Base-by-base conservation (phyloP, 2,329 filamentous ascomycete species). In the Incumbomyces lentus region DNA sequence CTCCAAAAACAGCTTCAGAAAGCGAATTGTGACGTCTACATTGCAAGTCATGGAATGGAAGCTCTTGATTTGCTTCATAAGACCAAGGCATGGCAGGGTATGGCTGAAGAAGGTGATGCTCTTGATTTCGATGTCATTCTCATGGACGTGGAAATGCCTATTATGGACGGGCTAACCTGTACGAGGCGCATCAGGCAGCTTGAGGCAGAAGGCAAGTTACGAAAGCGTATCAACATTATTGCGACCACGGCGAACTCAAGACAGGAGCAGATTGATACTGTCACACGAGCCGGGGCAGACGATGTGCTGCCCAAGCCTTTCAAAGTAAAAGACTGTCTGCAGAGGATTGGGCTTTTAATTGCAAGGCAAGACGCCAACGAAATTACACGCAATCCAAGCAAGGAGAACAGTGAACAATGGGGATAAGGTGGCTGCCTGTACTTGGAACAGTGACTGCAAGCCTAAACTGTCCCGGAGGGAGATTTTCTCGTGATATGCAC, bases 101-200 rank as follows among this genome's bases (percentile, higher is more conserved):
- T n/a, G 16, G 16, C 33, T 17, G 13, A n/a, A 17, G 13, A n/a
- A 35, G 13, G 33, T 17, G 5, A 35, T 35, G 33, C 13, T 35
- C 6, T 17, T 5, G 16, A n/a, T 17, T 14, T 40, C 19, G 37
- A 40, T 13, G 37, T 40, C 16, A 79, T 88, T 10, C 63, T 88
- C 6, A 87, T 88, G 84, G 84, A 89, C 58, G 70, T 86, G 39
- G 84, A 87, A 57, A 88, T 88, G 84, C 84, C 84, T 1, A 73
- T 86, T 32, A 86, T 88, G 82, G 82, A 88, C 57, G 84, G 85
- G 32, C 76, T 85, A 62, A 81, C 81, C 2, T 86, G 84, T 52
- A 79, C 83, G 10, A 71, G 73, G 34, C 75, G 70, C 49, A 88
- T 90, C 46, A 74, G 85, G 17, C 73, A 81, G 49, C 67, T 84